Conservation (phyloP, 257 asterid species). For the Buddleja alternifolia region DNA sequence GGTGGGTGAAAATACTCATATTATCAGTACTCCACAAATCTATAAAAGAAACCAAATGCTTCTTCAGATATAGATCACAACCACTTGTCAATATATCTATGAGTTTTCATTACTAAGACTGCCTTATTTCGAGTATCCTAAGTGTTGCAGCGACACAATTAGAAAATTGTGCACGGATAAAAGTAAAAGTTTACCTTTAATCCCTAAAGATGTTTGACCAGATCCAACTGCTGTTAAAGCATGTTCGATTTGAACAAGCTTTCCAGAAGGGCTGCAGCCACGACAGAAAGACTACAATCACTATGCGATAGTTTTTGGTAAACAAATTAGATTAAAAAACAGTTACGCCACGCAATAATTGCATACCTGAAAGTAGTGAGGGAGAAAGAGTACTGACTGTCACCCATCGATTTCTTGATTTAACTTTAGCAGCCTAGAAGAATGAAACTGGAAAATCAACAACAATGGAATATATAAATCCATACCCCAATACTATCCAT, state of each 20-base stretch:
- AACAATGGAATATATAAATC: background rate
- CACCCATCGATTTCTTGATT: conserved; percentile 69
- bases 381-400: conserved; percentile 98
- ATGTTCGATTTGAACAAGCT: conserved; percentile 97
- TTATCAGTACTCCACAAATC: background rate
- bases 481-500: no score
- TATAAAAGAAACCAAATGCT: background rate
- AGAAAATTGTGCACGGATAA: background rate
- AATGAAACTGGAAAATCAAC: background rate
- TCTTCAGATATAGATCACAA: background rate
- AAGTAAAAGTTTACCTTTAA: conserved; percentile 63
- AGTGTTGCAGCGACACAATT: background rate
- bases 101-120: background rate
- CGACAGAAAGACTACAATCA: conserved; percentile 13
- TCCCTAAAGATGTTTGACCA: conserved; percentile 97
- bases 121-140: background rate
- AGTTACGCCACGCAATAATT: no score
- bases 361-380: conserved; percentile 96
- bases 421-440: conserved; percentile 25
- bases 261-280: conserved; percentile 87
- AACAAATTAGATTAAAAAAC: conserved; percentile 10
- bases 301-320: background rate
- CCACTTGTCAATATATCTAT: background rate
- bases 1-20: background rate
- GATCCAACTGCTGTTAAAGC: conserved; percentile 99